Percentiles rank a stretch among this genome's conserved stretches.
phyloP scores from a whole-genome alignment of 2,329 filamentous ascomycete genomes.

The Cordyceps fumosorosea region DNA sequence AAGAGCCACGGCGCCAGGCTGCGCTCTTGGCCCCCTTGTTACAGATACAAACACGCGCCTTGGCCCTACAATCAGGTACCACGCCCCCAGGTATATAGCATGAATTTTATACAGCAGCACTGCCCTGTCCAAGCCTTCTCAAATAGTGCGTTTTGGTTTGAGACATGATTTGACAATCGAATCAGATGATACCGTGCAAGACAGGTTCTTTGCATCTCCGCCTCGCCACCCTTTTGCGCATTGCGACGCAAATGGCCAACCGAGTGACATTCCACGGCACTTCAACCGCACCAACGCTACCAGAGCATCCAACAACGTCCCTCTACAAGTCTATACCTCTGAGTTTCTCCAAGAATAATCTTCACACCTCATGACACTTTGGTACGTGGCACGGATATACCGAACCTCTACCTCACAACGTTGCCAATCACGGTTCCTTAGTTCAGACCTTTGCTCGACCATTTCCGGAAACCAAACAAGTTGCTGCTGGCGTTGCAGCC shows the following conservation, averaged over 20 bases:
- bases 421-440: too few species aligned
- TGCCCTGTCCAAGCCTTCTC: neutral
- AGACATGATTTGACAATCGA: neutral
- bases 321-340: too few species aligned
- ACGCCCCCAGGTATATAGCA: neutral
- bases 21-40: neutral
- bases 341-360: too few species aligned
- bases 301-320: too few species aligned
- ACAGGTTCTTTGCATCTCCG: neutral
- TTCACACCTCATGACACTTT: too few species aligned
- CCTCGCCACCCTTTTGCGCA: neutral
- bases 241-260: neutral
- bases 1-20: neutral
- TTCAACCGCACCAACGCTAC: too few species aligned
- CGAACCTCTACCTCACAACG: too few species aligned
- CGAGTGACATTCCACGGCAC: too few species aligned
- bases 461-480: neutral
- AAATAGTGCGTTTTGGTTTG: neutral
- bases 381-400: too few species aligned
- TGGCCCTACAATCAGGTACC: slow-evolving; percentile 1
- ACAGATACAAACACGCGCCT: neutral
- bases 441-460: neutral
- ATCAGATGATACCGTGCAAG: neutral
- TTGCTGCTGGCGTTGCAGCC: neutral
- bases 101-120: neutral